Evolutionary conservation across 148 eudicot genomes (phyloP).

Genomic region (Diospyros lotus): DNA sequence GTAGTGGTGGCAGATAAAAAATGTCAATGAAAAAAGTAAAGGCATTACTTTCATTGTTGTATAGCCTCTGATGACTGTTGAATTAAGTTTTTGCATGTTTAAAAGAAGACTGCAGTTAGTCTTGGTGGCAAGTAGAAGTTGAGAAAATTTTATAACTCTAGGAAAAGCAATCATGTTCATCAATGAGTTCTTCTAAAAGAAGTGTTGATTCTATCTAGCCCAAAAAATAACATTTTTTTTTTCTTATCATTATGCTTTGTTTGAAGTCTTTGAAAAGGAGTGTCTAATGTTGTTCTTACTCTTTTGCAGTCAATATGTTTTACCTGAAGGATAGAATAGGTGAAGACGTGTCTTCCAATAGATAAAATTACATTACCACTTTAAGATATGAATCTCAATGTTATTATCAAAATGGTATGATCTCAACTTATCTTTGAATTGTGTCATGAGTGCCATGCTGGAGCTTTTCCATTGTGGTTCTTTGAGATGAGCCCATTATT

Average conservation of each 20-base stretch:
- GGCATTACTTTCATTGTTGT: too few species aligned
- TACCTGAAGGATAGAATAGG: background rate
- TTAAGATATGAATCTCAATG: background rate
- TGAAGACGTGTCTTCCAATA: background rate
- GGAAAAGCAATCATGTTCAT: background rate
- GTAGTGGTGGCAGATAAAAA: background rate
- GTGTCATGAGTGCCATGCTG: background rate
- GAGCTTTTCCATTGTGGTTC: constrained; percentile 3
- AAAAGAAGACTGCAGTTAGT: background rate
- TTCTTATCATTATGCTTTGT: background rate
- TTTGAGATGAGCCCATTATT: background rate
- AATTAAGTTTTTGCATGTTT: background rate
- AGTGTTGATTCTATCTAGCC: background rate
- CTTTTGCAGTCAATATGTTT: background rate
- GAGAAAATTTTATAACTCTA: background rate
- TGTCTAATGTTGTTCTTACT: background rate
- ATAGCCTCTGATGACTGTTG: background rate
- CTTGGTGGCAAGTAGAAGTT: constrained; percentile 1
- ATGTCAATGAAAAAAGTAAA: background rate
- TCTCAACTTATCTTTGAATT: background rate
- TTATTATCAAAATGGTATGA: background rate
- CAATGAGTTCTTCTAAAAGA: background rate
- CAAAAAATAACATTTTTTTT: too few species aligned
- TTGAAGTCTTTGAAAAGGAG: constrained; percentile 1
- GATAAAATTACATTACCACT: background rate